Conservation (phyloP, 768 basidiomycete genomes). For the Lyophyllum atratum region DNA sequence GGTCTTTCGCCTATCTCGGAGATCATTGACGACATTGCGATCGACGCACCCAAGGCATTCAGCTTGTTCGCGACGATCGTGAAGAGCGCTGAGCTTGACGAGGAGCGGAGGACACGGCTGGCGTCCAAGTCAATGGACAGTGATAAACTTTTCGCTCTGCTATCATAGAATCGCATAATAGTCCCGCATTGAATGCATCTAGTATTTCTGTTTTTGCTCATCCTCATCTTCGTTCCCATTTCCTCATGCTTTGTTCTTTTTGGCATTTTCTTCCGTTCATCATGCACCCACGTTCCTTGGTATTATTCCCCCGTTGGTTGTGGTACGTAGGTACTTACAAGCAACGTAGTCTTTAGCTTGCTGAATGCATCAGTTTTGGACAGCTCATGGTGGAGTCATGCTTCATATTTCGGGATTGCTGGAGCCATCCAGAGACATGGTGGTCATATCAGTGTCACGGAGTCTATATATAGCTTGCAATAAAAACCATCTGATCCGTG, state of each 20-base stretch:
- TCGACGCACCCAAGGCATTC: constrained; percentile 90
- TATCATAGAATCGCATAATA: constrained; percentile 48
- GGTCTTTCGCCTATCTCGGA: constrained; percentile 73
- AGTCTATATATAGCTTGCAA: no score
- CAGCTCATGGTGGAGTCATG: not conserved
- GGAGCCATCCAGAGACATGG: no score
- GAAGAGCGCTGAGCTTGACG: constrained; percentile 66
- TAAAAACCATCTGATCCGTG: no score
- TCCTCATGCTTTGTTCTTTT: not conserved
- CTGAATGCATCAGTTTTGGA: constrained; percentile 14
- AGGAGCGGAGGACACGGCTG: constrained; percentile 56
- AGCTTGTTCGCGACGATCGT: constrained; percentile 74
- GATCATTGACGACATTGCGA: constrained; percentile 83
- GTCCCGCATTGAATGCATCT: constrained; percentile 28
- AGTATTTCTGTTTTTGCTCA: constrained; percentile 19
- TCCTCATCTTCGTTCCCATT: constrained; percentile 12
- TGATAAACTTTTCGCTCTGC: constrained; percentile 58
- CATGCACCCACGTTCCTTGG: constrained; percentile 18
- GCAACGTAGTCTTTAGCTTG: constrained; percentile 11
- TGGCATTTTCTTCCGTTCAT: constrained; percentile 10
- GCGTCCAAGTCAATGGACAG: constrained; percentile 62
- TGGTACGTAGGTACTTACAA: constrained; percentile 19
- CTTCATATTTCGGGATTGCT: no score
- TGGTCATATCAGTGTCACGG: no score
- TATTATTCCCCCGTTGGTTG: constrained; percentile 17